Evolutionary conservation across 2,329 filamentous ascomycete genomes (phyloP).

Genomic region (Nigrospora osmanthi): DNA sequence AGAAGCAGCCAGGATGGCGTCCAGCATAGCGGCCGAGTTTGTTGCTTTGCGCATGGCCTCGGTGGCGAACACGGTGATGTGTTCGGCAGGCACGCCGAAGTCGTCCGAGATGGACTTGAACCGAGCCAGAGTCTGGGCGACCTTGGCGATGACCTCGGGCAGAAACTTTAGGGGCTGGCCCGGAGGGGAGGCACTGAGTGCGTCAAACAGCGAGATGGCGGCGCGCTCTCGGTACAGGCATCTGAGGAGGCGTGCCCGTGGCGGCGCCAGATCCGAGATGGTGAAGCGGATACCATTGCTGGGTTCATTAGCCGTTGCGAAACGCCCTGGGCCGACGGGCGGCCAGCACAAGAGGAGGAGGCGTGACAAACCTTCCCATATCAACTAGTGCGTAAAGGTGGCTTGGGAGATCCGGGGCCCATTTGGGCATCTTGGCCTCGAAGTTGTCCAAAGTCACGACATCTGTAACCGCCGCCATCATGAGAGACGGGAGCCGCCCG

Average conservation of each 20-base stretch:
- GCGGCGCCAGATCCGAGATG: conserved; percentile 71
- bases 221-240: conserved; percentile 74
- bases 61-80: conserved; percentile 74
- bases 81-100: conserved; percentile 56
- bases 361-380: conserved; percentile 45
- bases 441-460: conserved; percentile 46
- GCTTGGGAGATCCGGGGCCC: conserved; percentile 35
- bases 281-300: conserved; percentile 94
- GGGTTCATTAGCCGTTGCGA: background rate
- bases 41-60: conserved; percentile 78
- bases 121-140: conserved; percentile 57
- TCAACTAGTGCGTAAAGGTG: conserved; percentile 51
- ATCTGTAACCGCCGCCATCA: conserved; percentile 10
- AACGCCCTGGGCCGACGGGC: background rate
- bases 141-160: conserved; percentile 50
- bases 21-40: conserved; percentile 64
- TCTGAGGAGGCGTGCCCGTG: conserved; percentile 62
- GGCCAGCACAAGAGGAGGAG: background rate
- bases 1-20: conserved; percentile 52
- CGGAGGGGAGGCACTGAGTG: conserved; percentile 46
- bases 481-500: no score
- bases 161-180: conserved; percentile 33
- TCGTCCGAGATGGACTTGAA: conserved; percentile 66
- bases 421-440: conserved; percentile 37
- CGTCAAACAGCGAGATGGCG: conserved; percentile 81